Evolutionary conservation across 1,284 basidiomycete species (phyloP).

Genomic region (Sanghuangporus sanghuang): DNA sequence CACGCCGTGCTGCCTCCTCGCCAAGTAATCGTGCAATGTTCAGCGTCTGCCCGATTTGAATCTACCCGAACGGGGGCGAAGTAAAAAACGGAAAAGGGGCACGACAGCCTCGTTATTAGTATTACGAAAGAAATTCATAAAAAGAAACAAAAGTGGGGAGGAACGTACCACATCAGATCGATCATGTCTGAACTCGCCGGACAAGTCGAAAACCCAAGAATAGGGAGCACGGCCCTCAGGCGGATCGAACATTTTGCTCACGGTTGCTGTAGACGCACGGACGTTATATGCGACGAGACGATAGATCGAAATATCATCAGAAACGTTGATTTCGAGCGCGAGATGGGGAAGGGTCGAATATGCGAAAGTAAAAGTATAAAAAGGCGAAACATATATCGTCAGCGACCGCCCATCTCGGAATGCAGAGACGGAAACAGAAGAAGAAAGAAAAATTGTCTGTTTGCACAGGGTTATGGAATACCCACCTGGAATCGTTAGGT

Average conservation of each 20-base stretch:
- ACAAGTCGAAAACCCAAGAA: conserved; percentile 75
- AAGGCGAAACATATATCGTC: background rate
- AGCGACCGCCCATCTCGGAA: background rate
- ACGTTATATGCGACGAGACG: background rate
- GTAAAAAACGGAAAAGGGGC: background rate
- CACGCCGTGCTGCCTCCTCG: conserved; percentile 57
- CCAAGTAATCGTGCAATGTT: conserved; percentile 67
- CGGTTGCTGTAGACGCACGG: conserved; percentile 41
- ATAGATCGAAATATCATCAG: background rate
- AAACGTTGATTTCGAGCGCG: background rate
- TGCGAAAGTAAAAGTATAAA: background rate
- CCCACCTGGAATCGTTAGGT: conserved; percentile 68
- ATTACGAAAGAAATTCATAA: background rate
- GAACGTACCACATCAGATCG: conserved; percentile 65
- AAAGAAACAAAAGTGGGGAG: background rate
- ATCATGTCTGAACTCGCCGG: conserved; percentile 77
- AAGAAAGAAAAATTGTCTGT: background rate
- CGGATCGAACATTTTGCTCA: conserved; percentile 64
- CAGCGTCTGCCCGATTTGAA: conserved; percentile 77
- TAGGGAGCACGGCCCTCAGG: conserved; percentile 59
- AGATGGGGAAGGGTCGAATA: background rate
- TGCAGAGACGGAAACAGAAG: background rate
- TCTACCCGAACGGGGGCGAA: conserved; percentile 32
- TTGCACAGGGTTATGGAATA: conserved; percentile 9
- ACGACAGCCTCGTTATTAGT: background rate